Percentiles rank a stretch among this genome's conserved stretches.
These are phyloP conservation scores for Mucor saturninus DNA, from an alignment of 371 early-diverging fungal genomes.

Conservation along the genomic window DNA sequence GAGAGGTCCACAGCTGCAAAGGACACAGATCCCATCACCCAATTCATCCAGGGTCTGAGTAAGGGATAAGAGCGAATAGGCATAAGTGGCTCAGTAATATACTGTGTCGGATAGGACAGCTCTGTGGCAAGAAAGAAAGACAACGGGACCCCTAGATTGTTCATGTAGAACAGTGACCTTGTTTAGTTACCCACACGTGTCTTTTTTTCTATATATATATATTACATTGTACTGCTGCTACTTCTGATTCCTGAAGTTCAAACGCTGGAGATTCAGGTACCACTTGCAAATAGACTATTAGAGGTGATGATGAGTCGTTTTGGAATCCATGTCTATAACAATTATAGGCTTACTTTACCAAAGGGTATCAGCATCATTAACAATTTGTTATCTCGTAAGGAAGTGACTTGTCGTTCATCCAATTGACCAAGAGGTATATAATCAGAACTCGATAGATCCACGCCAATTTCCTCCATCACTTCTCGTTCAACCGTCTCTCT, in stretches of 20 bases:
- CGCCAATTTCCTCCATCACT: slow-evolving; percentile 69
- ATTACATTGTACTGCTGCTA: slow-evolving; percentile 70
- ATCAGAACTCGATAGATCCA: slow-evolving; percentile 53
- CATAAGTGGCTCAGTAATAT: slow-evolving; percentile 28
- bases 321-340: not conserved
- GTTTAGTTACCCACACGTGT: not conserved
- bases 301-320: not conserved
- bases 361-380: slow-evolving; percentile 68
- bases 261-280: slow-evolving; percentile 58
- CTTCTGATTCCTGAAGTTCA: slow-evolving; percentile 60
- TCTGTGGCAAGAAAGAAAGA: slow-evolving; percentile 51
- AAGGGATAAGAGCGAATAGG: not conserved
- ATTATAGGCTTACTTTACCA: slow-evolving; percentile 37
- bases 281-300: slow-evolving; percentile 66
- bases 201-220: not conserved
- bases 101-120: slow-evolving; percentile 32
- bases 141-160: slow-evolving; percentile 50
- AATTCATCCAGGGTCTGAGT: not conserved
- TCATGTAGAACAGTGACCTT: not conserved
- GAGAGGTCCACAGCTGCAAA: slow-evolving; percentile 45
- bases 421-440: slow-evolving; percentile 66
- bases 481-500: slow-evolving; percentile 72
- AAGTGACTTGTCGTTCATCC: slow-evolving; percentile 67
- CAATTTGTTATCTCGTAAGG: slow-evolving; percentile 53
- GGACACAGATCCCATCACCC: slow-evolving; percentile 35